A percentile compares a stretch with the other conserved stretches of the same genome.
Conservation (phyloP, 2,329 filamentous ascomycete species). For the Calonectria henricotiae region DNA sequence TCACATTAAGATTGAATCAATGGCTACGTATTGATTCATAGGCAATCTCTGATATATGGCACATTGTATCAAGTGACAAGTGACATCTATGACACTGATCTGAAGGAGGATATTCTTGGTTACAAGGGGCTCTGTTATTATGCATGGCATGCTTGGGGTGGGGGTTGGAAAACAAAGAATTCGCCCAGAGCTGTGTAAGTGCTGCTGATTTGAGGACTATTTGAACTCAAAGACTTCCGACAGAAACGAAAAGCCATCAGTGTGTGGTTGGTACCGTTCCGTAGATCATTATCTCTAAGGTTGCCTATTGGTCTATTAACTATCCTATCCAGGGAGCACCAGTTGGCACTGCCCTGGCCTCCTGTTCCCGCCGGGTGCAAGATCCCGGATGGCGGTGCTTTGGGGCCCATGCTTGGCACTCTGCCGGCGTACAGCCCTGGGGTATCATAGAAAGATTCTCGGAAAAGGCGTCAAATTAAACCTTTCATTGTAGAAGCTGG, state of each 20-base stretch:
- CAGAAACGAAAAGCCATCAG: too few relatives aligned
- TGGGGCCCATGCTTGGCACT: not conserved
- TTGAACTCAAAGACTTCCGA: too few relatives aligned
- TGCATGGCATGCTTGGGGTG: too few relatives aligned
- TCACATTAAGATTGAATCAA: conserved; percentile 1
- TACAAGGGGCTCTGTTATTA: too few relatives aligned
- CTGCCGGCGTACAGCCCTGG: conserved; percentile 2
- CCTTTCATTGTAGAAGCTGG: not conserved
- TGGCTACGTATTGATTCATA: conserved; percentile 4
- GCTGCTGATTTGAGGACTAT: too few relatives aligned
- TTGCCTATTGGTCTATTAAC: too few relatives aligned
- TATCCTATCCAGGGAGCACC: not conserved
- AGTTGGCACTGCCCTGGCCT: not conserved
- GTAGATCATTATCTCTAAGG: too few relatives aligned
- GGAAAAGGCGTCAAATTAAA: not conserved
- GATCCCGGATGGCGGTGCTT: conserved; percentile 7
- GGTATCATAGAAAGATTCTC: not conserved
- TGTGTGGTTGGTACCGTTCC: too few relatives aligned
- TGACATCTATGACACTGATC: conserved; percentile 1
- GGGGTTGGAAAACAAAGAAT: too few relatives aligned
- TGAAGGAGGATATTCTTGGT: too few relatives aligned
- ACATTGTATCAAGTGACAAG: not conserved
- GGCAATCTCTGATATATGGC: not conserved
- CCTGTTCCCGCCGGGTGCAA: not conserved
- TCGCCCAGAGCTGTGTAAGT: too few relatives aligned